Conservation (phyloP, 2,329 filamentous ascomycete genomes). For the Cadophora sp. region DNA sequence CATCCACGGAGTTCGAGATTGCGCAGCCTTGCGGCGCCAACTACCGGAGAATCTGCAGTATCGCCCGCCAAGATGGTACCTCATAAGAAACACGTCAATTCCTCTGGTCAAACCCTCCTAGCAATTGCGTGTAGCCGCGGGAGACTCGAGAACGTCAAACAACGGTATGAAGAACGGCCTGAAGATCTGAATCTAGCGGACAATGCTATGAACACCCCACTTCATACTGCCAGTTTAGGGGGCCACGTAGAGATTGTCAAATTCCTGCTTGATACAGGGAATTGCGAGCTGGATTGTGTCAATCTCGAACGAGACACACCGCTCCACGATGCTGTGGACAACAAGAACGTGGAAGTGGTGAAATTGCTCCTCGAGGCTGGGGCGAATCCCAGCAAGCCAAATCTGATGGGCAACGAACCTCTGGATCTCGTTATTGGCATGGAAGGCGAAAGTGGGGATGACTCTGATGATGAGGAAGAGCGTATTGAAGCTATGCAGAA, state of each 20-base stretch:
- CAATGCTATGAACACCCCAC: conserved; percentile 93
- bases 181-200: conserved; percentile 90
- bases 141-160: conserved; percentile 79
- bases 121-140: conserved; percentile 90
- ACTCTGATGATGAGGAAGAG: conserved; percentile 60
- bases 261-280: conserved; percentile 80
- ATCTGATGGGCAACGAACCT: conserved; percentile 91
- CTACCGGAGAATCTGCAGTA: conserved; percentile 63
- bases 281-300: conserved; percentile 72
- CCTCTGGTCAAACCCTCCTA: conserved; percentile 88
- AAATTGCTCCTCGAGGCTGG: conserved; percentile 83
- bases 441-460: conserved; percentile 25
- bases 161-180: conserved; percentile 73
- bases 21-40: conserved; percentile 61
- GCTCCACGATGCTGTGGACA: conserved; percentile 94
- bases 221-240: conserved; percentile 91
- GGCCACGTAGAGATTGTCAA: conserved; percentile 88
- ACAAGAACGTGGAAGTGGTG: conserved; percentile 89
- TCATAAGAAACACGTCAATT: conserved; percentile 88
- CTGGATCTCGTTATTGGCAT: conserved; percentile 76
- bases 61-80: conserved; percentile 72
- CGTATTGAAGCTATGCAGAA: conserved; percentile 22
- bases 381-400: conserved; percentile 89
- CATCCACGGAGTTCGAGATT: conserved; percentile 64
- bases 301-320: conserved; percentile 90